Base-by-base conservation (phyloP, 805 yeast genomes). In the Candida montana region DNA sequence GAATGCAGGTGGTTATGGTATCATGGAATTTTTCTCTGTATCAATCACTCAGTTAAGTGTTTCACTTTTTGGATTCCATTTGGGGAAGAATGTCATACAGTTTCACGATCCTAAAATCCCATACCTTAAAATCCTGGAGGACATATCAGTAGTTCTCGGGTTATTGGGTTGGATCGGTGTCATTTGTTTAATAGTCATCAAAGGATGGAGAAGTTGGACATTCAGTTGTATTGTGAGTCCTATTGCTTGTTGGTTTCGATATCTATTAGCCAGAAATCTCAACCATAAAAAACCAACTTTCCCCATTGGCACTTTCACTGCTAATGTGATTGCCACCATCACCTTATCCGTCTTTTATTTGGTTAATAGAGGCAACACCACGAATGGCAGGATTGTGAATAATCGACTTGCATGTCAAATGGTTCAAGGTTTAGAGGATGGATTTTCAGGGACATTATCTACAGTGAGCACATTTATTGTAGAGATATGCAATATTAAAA, bases 391-490 rank as follows among this genome's bases (percentile, higher is more conserved):
- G 4, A 49, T 75, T 1, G 62, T 71, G 1, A 49, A 58, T 8
- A 52, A 56, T 4, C 21, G 48, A 0, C 45, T 72, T 5, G 55
- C 67, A 1, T 77, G 85, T 46, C 78, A 75, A 31, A 74, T 78
- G 4, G 52, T 81, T 1, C 46, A 51, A 7, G 89, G 83, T 0
- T 54, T 83, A 2, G 67, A 63, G 16, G 75, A 76, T 50, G 95
- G 95, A 0, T 79, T 75, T 44, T 79, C 87, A 54, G 95, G 90
- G 1, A 71, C 76, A 3, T 59, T 83, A 38, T 77, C 87, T 31
- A 85, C 96, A 0, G 75, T 86, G 31, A 81, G 91, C 41, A 83
- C 96, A 1, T 83, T 88, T 50, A 71, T 84, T 8, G 78, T 74
- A 32, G 97, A 89, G 58, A 59, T 86, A 30, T 68, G 59, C 41